Conservation (phyloP, 2,329 filamentous ascomycete species). For the Claviceps purpurea region DNA sequence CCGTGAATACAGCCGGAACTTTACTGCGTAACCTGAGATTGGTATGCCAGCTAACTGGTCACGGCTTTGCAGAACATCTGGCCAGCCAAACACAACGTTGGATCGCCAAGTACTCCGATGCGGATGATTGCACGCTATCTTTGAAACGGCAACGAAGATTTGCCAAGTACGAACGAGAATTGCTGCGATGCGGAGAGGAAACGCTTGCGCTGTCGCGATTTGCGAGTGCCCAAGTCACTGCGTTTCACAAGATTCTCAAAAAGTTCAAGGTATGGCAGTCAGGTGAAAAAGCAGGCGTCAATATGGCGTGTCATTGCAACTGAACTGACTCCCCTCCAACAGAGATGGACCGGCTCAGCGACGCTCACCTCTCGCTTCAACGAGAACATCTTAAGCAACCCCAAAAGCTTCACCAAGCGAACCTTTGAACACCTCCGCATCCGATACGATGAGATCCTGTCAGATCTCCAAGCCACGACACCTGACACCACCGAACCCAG, state of each 20-base stretch:
- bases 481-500: conserved; percentile 27
- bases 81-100: conserved; percentile 33
- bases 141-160: conserved; percentile 38
- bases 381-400: conserved; percentile 48
- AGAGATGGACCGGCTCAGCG: conserved; percentile 72
- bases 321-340: not conserved
- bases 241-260: conserved; percentile 72
- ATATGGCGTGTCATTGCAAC: not conserved
- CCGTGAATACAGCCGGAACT: not conserved
- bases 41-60: not conserved
- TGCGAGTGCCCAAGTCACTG: conserved; percentile 57
- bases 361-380: conserved; percentile 53
- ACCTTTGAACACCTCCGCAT: conserved; percentile 43
- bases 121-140: conserved; percentile 19
- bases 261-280: conserved; percentile 51
- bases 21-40: not conserved
- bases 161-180: conserved; percentile 38
- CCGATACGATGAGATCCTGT: conserved; percentile 37
- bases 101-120: conserved; percentile 28
- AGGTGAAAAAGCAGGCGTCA: not conserved
- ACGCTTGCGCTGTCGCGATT: conserved; percentile 59
- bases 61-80: conserved; percentile 29
- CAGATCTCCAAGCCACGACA: conserved; percentile 31
- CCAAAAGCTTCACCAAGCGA: conserved; percentile 58
- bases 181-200: conserved; percentile 53